Conservation (phyloP, 2,329 filamentous ascomycete genomes). For the Aspergillus phoenicis region DNA sequence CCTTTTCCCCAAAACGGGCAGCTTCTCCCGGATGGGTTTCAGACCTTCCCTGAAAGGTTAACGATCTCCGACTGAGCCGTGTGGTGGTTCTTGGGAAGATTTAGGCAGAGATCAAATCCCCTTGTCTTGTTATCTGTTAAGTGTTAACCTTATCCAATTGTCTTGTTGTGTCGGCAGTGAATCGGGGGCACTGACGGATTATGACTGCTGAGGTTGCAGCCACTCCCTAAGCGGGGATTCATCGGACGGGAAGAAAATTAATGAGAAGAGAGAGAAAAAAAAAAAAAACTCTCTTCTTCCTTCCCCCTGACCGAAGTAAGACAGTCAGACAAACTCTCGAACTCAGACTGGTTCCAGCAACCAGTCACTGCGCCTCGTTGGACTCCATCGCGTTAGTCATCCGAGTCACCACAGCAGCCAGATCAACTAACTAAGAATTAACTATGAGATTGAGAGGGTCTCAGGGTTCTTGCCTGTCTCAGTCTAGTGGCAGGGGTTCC, state of each 20-base stretch:
- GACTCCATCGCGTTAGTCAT: background rate
- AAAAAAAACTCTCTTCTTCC: no score
- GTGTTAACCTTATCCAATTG: background rate
- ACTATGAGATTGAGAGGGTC: background rate
- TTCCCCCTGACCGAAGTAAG: background rate
- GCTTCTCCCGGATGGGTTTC: constrained; percentile 4
- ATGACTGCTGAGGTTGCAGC: no score
- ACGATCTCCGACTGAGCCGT: background rate
- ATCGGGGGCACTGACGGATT: no score
- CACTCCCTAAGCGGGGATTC: background rate
- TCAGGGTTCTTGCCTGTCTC: background rate
- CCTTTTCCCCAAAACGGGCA: constrained; percentile 9
- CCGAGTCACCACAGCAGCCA: background rate
- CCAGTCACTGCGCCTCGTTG: background rate
- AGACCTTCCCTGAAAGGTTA: background rate
- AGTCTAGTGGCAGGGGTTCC: background rate
- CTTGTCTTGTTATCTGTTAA: background rate
- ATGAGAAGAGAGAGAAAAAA: background rate
- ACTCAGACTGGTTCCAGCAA: no score
- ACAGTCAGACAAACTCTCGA: background rate
- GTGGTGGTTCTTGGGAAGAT: background rate
- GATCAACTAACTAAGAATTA: no score
- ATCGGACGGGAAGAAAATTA: background rate
- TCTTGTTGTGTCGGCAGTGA: no score
- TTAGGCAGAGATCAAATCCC: constrained; percentile 3